Conservation (phyloP, 352 stramenopile species). For the Thraustochytrium striatum region DNA sequence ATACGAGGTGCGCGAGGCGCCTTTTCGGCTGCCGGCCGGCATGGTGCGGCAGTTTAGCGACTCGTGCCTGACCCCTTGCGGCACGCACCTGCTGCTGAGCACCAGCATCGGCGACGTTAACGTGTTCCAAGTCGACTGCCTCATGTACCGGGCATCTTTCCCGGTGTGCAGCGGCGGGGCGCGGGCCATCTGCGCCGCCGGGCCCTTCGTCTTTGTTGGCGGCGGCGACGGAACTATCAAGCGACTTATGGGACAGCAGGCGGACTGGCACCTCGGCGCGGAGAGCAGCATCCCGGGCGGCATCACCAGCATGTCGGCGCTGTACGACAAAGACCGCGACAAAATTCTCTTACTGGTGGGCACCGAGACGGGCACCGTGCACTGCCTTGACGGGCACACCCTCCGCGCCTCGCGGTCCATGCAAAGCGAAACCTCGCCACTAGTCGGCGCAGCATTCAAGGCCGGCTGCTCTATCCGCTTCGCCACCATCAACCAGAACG, state of each 20-base stretch:
- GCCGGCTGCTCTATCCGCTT: constrained; percentile 50
- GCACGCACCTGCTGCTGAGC: constrained; percentile 54
- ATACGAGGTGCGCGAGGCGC: constrained; percentile 50
- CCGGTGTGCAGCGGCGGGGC: constrained; percentile 57
- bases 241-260: constrained; percentile 68
- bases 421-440: constrained; percentile 7
- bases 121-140: constrained; percentile 73
- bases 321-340: background rate
- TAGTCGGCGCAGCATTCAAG: constrained; percentile 29
- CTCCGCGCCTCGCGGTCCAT: constrained; percentile 16
- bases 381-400: background rate
- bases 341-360: constrained; percentile 13
- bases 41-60: constrained; percentile 53
- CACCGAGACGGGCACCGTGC: constrained; percentile 6
- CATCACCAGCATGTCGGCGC: constrained; percentile 43
- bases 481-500: constrained; percentile 53
- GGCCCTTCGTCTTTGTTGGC: constrained; percentile 69
- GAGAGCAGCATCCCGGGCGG: constrained; percentile 37
- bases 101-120: constrained; percentile 69
- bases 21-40: constrained; percentile 55
- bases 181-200: constrained; percentile 59
- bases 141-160: constrained; percentile 69
- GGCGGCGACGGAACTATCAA: constrained; percentile 76
- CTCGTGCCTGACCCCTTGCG: constrained; percentile 43
- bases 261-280: constrained; percentile 71